Evolutionary conservation across 2,329 filamentous ascomycete genomes (phyloP).

Genomic region (Neopestalotiopsis sp.): DNA sequence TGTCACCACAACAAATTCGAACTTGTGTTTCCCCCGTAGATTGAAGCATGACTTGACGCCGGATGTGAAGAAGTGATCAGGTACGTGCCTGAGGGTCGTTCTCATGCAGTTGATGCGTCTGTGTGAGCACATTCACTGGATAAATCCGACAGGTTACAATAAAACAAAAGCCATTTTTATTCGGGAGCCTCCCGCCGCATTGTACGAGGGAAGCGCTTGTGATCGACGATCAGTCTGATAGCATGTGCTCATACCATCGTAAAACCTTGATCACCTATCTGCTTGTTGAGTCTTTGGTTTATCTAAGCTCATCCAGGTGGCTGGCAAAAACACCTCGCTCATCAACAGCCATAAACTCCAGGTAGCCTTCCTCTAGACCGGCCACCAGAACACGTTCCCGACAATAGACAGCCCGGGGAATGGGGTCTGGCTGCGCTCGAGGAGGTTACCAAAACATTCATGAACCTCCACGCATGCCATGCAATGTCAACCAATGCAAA

Average conservation of each 20-base stretch:
- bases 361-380: neutral
- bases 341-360: conserved; percentile 8
- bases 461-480: conserved; percentile 7
- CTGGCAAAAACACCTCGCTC: conserved; percentile 12
- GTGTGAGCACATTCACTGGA: no score
- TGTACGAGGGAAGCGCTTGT: neutral
- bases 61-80: no score
- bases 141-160: neutral
- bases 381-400: neutral
- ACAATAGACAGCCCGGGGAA: neutral
- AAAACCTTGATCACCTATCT: conserved; percentile 8
- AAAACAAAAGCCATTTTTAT: neutral
- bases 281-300: neutral
- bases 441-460: neutral
- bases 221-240: neutral
- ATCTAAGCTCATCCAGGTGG: conserved; percentile 11
- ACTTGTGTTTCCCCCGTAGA: no score
- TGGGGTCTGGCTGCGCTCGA: neutral
- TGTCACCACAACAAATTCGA: no score
- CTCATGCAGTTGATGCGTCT: no score
- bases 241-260: conserved; percentile 1
- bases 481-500: conserved; percentile 16
- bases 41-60: no score
- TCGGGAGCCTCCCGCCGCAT: neutral
- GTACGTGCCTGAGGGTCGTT: no score